phyloP scores from a whole-genome alignment of 352 stramenopile species.

The Peronosclerospora sorghi region DNA sequence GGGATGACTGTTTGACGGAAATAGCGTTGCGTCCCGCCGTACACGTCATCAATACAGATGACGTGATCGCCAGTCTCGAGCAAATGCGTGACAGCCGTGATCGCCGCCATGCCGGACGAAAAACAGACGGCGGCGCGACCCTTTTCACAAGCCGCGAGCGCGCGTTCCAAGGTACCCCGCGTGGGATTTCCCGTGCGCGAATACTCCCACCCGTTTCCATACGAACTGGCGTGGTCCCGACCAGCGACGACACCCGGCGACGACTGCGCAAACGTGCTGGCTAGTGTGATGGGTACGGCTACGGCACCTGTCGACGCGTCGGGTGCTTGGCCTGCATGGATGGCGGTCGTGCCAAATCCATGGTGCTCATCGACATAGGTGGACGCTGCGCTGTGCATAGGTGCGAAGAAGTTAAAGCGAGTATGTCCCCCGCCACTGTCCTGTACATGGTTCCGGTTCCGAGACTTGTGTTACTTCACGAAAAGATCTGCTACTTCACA shows the following conservation, averaged over 20 bases:
- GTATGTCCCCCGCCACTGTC: no score
- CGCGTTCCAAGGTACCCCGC: constrained; percentile 87
- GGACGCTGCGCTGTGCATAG: constrained; percentile 36
- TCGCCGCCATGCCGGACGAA: constrained; percentile 85
- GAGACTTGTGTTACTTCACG: no score
- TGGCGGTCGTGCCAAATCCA: constrained; percentile 73
- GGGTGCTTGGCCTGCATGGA: constrained; percentile 74
- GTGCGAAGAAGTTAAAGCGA: no score
- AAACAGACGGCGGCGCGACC: constrained; percentile 84
- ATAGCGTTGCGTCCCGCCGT: constrained; percentile 92
- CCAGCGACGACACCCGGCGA: constrained; percentile 68
- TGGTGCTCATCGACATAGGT: constrained; percentile 70
- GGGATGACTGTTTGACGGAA: constrained; percentile 86
- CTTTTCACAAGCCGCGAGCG: constrained; percentile 88
- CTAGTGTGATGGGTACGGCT: constrained; percentile 86
- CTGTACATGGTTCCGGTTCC: no score
- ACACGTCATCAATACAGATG: constrained; percentile 92
- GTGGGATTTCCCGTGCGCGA: constrained; percentile 94
- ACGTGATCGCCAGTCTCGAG: constrained; percentile 89
- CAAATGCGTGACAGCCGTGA: constrained; percentile 83
- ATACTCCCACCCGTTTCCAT: constrained; percentile 93
- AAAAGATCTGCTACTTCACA: no score
- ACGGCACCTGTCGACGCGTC: constrained; percentile 72
- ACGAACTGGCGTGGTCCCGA: constrained; percentile 78
- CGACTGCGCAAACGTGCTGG: constrained; percentile 84